Percentiles rank a stretch among this genome's conserved stretches.
Evolutionary conservation across 1,139 yeast species (phyloP).

Genomic region (Yamadazyma trypodendri): DNA sequence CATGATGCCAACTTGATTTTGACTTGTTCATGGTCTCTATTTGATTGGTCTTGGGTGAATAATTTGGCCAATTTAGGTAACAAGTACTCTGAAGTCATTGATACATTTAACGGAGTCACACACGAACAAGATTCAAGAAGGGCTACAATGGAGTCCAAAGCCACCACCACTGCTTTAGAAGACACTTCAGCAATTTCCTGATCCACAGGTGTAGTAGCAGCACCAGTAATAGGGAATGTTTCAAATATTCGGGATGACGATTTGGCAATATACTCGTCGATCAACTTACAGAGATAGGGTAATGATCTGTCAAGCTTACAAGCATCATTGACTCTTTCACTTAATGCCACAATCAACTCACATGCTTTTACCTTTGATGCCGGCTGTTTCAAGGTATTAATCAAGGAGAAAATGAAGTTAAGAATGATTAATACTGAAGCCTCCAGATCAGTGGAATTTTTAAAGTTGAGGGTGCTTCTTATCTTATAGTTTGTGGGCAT

Average conservation of each 20-base stretch:
- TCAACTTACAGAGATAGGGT: conserved; percentile 64
- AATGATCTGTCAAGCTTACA: conserved; percentile 81
- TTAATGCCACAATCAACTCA: conserved; percentile 71
- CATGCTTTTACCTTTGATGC: conserved; percentile 67
- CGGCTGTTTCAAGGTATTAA: conserved; percentile 65
- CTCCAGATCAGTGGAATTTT: conserved; percentile 22
- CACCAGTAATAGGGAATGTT: neutral
- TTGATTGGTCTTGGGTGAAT: conserved; percentile 24
- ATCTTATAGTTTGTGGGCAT: conserved; percentile 44
- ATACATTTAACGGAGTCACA: conserved; percentile 72
- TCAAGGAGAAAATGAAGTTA: conserved; percentile 59
- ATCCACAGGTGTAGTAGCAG: neutral
- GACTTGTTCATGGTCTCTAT: conserved; percentile 31
- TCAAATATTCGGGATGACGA: conserved; percentile 2
- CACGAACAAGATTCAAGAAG: conserved; percentile 63
- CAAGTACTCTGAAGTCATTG: conserved; percentile 77
- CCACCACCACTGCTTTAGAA: conserved; percentile 55
- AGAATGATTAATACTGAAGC: conserved; percentile 65
- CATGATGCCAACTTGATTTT: conserved; percentile 70
- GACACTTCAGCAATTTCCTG: conserved; percentile 8
- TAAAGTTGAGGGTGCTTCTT: conserved; percentile 26
- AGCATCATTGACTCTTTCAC: conserved; percentile 78
- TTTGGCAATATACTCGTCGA: conserved; percentile 34
- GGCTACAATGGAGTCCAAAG: conserved; percentile 59
- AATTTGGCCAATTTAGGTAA: conserved; percentile 64